Percentiles rank a stretch among this genome's conserved stretches.
These are phyloP conservation scores for Tremella mesenterica DNA, from an alignment of 768 basidiomycete species.

Conservation along the genomic window DNA sequence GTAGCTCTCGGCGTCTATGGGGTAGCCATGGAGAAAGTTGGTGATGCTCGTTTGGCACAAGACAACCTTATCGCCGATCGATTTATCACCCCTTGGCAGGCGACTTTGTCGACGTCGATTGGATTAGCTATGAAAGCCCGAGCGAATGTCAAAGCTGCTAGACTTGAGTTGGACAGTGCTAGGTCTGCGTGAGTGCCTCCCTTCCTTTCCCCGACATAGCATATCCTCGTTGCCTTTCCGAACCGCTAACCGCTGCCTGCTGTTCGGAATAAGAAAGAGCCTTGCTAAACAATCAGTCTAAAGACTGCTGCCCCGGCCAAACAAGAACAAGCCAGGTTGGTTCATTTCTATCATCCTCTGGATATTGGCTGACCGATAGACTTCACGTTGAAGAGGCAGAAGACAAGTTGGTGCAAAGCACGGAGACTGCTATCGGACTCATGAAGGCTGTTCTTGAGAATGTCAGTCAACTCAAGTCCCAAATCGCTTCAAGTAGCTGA, in stretches of 20 bases:
- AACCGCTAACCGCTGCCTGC: background rate
- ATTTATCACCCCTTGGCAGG: slow-evolving; percentile 50
- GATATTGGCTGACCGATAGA: slow-evolving; percentile 13
- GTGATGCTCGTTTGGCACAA: slow-evolving; percentile 68
- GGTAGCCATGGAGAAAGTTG: slow-evolving; percentile 68
- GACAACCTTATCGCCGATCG: slow-evolving; percentile 58
- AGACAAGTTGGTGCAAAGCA: slow-evolving; percentile 94
- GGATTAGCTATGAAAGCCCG: slow-evolving; percentile 81
- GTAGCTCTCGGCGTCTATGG: slow-evolving; percentile 72
- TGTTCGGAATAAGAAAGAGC: background rate
- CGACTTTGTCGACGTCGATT: slow-evolving; percentile 72
- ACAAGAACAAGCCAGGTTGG: slow-evolving; percentile 74
- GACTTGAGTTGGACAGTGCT: slow-evolving; percentile 82
- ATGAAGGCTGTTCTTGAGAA: slow-evolving; percentile 99
- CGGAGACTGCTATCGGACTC: slow-evolving; percentile 88
- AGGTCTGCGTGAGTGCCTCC: slow-evolving; percentile 36
- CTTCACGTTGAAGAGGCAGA: slow-evolving; percentile 57
- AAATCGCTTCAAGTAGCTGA: background rate
- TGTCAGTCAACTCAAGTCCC: slow-evolving; percentile 51
- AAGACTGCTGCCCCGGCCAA: slow-evolving; percentile 65
- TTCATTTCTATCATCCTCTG: background rate
- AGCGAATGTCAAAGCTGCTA: slow-evolving; percentile 47
- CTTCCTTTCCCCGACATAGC: background rate
- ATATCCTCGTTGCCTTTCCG: background rate
- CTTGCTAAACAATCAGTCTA: slow-evolving; percentile 50